Percentiles rank a stretch among this genome's conserved stretches.
Evolutionary conservation across 345 rosid genomes (phyloP).

Genomic region (Geranium brycei): DNA sequence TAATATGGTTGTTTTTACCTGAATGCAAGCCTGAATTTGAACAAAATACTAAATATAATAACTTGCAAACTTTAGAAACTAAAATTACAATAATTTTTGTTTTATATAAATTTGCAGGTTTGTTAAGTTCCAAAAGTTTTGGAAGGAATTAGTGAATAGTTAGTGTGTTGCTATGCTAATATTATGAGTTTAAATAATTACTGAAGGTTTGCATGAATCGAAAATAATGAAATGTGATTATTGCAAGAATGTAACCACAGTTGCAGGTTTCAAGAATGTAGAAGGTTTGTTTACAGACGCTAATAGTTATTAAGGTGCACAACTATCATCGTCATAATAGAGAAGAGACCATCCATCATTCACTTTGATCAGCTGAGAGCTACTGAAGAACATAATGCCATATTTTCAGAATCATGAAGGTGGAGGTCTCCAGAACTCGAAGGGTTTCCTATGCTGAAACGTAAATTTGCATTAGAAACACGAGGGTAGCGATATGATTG

Average conservation of each 20-base stretch:
- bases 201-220: neutral
- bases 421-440: slow-evolving; percentile 45
- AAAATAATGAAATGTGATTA: neutral
- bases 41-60: no score
- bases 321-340: no score
- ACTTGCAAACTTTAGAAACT: no score
- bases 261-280: neutral
- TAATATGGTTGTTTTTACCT: no score
- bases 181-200: no score
- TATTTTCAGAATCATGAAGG: slow-evolving; percentile 11
- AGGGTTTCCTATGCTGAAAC: slow-evolving; percentile 43
- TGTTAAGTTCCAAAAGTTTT: no score
- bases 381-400: neutral
- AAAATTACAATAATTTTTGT: no score
- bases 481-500: neutral
- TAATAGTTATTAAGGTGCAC: neutral
- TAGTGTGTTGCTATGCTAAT: no score
- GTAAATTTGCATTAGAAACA: neutral
- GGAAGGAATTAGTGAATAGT: no score
- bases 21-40: no score
- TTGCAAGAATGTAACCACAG: neutral
- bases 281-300: neutral
- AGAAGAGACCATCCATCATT: neutral
- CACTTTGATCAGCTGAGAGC: neutral
- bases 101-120: no score